These are phyloP conservation scores for Trametopsis cervina DNA, from an alignment of 768 basidiomycete genomes.

Conservation along the genomic window DNA sequence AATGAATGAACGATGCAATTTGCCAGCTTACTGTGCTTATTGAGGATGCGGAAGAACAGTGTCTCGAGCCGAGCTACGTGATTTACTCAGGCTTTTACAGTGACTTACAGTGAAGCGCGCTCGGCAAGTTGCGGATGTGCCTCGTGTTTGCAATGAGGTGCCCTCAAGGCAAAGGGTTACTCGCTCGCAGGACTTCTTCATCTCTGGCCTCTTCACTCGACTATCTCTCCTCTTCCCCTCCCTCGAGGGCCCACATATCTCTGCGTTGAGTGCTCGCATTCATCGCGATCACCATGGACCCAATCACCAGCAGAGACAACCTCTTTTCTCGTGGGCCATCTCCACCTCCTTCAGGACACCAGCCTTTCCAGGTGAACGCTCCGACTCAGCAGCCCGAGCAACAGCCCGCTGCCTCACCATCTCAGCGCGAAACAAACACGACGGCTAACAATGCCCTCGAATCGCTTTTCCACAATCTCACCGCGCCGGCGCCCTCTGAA, in stretches of 20 bases:
- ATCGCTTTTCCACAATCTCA: slow-evolving; percentile 56
- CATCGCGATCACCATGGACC: slow-evolving; percentile 22
- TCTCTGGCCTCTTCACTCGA: slow-evolving; percentile 12
- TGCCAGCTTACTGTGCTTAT: too few species aligned
- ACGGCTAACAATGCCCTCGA: slow-evolving; percentile 57
- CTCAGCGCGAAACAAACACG: slow-evolving; percentile 30
- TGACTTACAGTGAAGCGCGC: neutral
- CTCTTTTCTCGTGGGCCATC: slow-evolving; percentile 26
- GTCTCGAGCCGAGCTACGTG: too few species aligned
- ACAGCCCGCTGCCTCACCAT: slow-evolving; percentile 25
- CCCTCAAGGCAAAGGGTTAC: slow-evolving; percentile 9
- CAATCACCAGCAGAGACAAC: slow-evolving; percentile 23
- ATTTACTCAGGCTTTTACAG: neutral
- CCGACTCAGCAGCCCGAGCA: slow-evolving; percentile 22
- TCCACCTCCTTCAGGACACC: slow-evolving; percentile 20
- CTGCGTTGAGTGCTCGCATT: slow-evolving; percentile 7
- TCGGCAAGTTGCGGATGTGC: slow-evolving; percentile 11
- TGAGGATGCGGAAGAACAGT: too few species aligned
- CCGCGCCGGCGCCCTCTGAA: slow-evolving; percentile 32
- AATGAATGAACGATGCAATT: too few species aligned
- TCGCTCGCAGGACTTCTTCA: slow-evolving; percentile 13
- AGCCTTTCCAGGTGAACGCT: slow-evolving; percentile 17
- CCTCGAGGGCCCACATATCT: slow-evolving; percentile 13
- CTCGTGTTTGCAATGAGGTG: slow-evolving; percentile 17
- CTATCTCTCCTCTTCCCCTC: slow-evolving; percentile 15